Evolutionary conservation across 352 stramenopile species (phyloP).

Genomic region (Globisporangium cylindrosporum): DNA sequence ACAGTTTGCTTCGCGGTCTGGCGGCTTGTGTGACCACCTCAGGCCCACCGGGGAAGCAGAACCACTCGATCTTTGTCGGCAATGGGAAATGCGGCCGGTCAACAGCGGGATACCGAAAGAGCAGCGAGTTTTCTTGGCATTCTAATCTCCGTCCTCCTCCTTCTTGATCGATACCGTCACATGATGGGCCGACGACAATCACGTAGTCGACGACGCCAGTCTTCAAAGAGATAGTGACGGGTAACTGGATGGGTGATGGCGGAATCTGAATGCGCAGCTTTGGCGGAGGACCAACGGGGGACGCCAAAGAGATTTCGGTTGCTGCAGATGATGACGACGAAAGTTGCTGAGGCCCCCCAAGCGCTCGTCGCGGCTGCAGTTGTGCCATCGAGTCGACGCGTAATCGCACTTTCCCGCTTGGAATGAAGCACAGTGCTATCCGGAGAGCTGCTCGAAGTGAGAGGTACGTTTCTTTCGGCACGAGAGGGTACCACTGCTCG

Average conservation of each 20-base stretch:
- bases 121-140: conserved; percentile 50
- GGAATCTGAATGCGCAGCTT: conserved; percentile 15
- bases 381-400: conserved; percentile 22
- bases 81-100: conserved; percentile 64
- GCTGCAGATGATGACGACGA: conserved; percentile 12
- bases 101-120: conserved; percentile 54
- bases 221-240: conserved; percentile 36
- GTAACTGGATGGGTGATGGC: conserved; percentile 6
- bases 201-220: conserved; percentile 77
- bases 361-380: conserved; percentile 19
- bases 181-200: conserved; percentile 52
- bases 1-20: conserved; percentile 52
- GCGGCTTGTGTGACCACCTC: conserved; percentile 50
- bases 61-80: conserved; percentile 88
- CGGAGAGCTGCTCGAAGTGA: conserved; percentile 61
- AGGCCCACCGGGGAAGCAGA: conserved; percentile 74
- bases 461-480: conserved; percentile 43
- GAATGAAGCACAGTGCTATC: conserved; percentile 69
- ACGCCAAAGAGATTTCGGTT: conserved; percentile 35
- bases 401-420: conserved; percentile 24
- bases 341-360: not conserved
- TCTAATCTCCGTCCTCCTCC: not conserved
- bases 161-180: conserved; percentile 6
- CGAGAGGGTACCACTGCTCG: conserved; percentile 82
- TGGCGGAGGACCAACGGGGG: conserved; percentile 22